Evolutionary conservation across 768 basidiomycete genomes (phyloP), one percentile per base, ranked within the genome.

Genomic region (Kwoniella europaea): DNA sequence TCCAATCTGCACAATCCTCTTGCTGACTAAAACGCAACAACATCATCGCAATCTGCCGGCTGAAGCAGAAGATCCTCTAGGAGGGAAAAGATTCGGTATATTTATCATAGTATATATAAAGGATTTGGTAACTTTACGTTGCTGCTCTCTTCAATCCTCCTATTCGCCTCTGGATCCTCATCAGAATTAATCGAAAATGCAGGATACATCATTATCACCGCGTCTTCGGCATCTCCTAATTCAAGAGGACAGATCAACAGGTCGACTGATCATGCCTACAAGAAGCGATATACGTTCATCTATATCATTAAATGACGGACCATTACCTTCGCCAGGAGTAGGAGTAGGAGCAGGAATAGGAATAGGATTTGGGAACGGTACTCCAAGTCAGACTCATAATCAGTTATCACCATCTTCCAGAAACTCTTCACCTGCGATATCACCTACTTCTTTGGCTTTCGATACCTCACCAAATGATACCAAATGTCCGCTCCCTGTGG

Each of bases 151-250:
- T 10, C 13, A 50, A 18, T 50, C 46, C 46, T 50, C 35, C 3
- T 35, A 9, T 35, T 10, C 46, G 46, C 46, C 18, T 18, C 46
- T 5, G 1, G 2, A 50, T 50, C 46, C 46, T 18, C 16, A 50
- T 18, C 46, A 50, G 10, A 50, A 13, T 35, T 35, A 1, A 18
- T 50, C 46, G 13, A 64, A 20, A 10, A 70, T 74, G 72, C 50
- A 65, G 29, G 68, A 67, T 53, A 73, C 73, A 22, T 29, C 67
- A 4, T 62, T 73, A 1, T 77, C 73, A 7, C 74, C 75, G 4
- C 63, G 71, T 4, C 73, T 76, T 18, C 71, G 73, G 15, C 77
- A 79, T 54, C 75, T 76, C 10, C 56, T 76, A 18, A 78, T 80
- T 24, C 69, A 76, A 18, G 79, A 78, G 44, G 75, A 76, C 53